Conservation (phyloP, 768 basidiomycete species). For the Lactarius psammicola region DNA sequence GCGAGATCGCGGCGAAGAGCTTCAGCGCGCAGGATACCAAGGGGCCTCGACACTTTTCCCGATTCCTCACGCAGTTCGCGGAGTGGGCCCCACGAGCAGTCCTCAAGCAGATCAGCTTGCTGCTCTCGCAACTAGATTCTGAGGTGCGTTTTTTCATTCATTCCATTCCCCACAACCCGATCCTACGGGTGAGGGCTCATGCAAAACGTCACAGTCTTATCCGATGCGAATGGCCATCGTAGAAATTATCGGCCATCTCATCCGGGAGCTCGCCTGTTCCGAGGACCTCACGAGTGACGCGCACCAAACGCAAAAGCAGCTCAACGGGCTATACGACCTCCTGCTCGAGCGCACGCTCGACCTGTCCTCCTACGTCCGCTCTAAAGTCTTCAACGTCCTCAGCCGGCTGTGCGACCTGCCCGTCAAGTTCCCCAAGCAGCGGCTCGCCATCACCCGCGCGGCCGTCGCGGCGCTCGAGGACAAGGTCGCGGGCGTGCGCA, state of each 20-base stretch:
- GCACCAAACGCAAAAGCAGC: slow-evolving; percentile 62
- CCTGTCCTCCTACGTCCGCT: slow-evolving; percentile 84
- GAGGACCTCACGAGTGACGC: slow-evolving; percentile 47
- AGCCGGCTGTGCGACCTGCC: slow-evolving; percentile 72
- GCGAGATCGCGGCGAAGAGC: slow-evolving; percentile 76
- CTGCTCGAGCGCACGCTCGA: slow-evolving; percentile 89
- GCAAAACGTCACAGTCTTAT: slow-evolving; percentile 60
- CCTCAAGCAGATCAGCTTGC: slow-evolving; percentile 84
- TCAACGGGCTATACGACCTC: slow-evolving; percentile 76
- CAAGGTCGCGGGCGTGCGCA: slow-evolving; percentile 86
- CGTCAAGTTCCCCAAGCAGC: slow-evolving; percentile 83
- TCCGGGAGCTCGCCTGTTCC: slow-evolving; percentile 70
- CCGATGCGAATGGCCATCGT: slow-evolving; percentile 95
- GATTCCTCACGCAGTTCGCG: slow-evolving; percentile 76
- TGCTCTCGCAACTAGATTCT: slow-evolving; percentile 85
- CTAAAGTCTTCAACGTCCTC: slow-evolving; percentile 79
- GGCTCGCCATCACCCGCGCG: slow-evolving; percentile 69
- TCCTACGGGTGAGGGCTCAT: neutral
- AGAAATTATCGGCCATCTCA: slow-evolving; percentile 84
- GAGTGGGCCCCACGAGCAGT: slow-evolving; percentile 79
- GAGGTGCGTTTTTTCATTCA: slow-evolving; percentile 53
- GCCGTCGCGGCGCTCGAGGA: slow-evolving; percentile 83
- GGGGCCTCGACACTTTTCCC: slow-evolving; percentile 79
- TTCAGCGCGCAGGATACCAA: slow-evolving; percentile 86
- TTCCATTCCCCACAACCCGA: too few species aligned